Evolutionary conservation across 2,329 filamentous ascomycete species (phyloP).

Genomic region (Polychaeton citri): DNA sequence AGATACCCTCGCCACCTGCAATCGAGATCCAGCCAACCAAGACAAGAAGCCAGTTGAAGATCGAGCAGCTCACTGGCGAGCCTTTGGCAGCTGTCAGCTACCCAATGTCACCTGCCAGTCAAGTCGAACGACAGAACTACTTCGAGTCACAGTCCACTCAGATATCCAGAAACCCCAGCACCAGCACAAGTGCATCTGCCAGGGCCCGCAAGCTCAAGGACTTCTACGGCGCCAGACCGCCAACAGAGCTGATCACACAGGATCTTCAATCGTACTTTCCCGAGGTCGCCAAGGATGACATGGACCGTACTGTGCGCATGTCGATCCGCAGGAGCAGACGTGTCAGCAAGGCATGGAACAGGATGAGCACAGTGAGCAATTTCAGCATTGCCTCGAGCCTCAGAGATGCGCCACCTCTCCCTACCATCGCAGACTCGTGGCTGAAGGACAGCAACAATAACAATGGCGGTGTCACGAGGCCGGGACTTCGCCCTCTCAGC

Average conservation of each 20-base stretch:
- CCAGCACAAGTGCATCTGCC: slow-evolving; percentile 23
- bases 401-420: slow-evolving; percentile 85
- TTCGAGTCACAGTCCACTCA: slow-evolving; percentile 22
- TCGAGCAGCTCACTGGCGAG: slow-evolving; percentile 80
- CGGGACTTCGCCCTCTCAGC: slow-evolving; percentile 44
- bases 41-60: slow-evolving; percentile 70
- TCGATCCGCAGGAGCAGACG: slow-evolving; percentile 83
- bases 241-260: slow-evolving; percentile 93
- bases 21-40: slow-evolving; percentile 42
- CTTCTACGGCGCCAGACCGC: slow-evolving; percentile 84
- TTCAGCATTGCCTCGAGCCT: slow-evolving; percentile 85
- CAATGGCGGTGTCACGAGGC: slow-evolving; percentile 30
- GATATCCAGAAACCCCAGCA: slow-evolving; percentile 18
- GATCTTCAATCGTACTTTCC: slow-evolving; percentile 96
- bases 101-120: slow-evolving; percentile 68
- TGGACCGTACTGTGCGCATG: slow-evolving; percentile 87
- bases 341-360: slow-evolving; percentile 82
- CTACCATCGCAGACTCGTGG: slow-evolving; percentile 91
- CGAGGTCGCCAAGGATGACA: slow-evolving; percentile 83
- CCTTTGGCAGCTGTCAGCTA: slow-evolving; percentile 75
- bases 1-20: slow-evolving; percentile 45
- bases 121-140: slow-evolving; percentile 50
- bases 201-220: slow-evolving; percentile 49
- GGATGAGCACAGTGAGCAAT: slow-evolving; percentile 86
- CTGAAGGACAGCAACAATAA: slow-evolving; percentile 41